These are phyloP conservation scores for Daedaleopsis nitida DNA, from an alignment of 768 basidiomycete species.

Conservation along the genomic window DNA sequence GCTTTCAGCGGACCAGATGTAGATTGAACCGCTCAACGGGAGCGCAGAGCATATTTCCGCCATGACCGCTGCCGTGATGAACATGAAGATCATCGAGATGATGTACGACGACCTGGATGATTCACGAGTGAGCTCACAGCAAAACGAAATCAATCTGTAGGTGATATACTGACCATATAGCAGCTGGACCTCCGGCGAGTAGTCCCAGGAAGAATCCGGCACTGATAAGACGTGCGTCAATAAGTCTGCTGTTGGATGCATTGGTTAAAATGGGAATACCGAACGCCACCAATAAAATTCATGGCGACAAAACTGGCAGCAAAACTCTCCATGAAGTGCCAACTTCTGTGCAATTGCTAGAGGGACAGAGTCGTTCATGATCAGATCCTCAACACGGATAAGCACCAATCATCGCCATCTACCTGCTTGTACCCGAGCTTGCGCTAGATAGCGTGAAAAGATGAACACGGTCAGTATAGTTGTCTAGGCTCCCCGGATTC, in stretches of 20 bases:
- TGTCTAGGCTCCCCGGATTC: slow-evolving; percentile 38
- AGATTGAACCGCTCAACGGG: slow-evolving; percentile 88
- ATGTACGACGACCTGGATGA: slow-evolving; percentile 76
- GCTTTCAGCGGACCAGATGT: slow-evolving; percentile 93
- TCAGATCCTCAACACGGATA: too few species aligned
- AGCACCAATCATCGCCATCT: neutral
- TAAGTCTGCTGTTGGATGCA: neutral
- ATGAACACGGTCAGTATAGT: slow-evolving; percentile 51
- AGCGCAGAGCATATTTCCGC: slow-evolving; percentile 92
- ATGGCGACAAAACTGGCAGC: slow-evolving; percentile 87
- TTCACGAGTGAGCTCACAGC: neutral
- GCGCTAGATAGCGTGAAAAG: slow-evolving; percentile 45
- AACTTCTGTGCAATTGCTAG: slow-evolving; percentile 84
- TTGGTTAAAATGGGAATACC: slow-evolving; percentile 44
- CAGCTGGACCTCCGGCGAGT: slow-evolving; percentile 83
- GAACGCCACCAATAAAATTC: slow-evolving; percentile 87
- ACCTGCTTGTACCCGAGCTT: slow-evolving; percentile 83
- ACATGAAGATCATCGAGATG: slow-evolving; percentile 84
- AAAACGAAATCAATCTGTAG: neutral
- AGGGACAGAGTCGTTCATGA: neutral
- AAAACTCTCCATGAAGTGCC: slow-evolving; percentile 84
- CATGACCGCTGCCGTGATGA: slow-evolving; percentile 82
- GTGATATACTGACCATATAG: slow-evolving; percentile 62
- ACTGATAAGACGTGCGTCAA: slow-evolving; percentile 38
- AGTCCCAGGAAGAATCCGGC: slow-evolving; percentile 81